Evolutionary conservation across 176 grass and related monocot genomes (phyloP).

Genomic region (Ensete glaucum): DNA sequence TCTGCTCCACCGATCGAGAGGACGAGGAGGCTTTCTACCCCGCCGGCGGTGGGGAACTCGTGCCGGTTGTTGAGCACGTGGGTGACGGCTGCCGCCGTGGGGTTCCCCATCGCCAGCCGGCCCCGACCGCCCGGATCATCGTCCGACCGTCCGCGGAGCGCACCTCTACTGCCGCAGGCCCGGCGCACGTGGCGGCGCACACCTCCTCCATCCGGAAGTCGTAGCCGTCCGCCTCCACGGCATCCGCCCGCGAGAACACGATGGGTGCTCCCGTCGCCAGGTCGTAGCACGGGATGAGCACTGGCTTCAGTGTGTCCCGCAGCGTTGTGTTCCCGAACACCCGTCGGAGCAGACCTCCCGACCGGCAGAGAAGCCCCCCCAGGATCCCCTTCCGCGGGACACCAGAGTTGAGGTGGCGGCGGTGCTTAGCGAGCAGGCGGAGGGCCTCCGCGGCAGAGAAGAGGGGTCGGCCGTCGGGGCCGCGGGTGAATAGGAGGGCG

Average conservation of each 20-base stretch:
- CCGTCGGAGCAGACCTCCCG: not conserved
- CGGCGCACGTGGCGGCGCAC: not conserved
- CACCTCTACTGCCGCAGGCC: not conserved
- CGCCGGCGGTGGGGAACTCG: not conserved
- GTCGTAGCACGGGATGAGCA: not conserved
- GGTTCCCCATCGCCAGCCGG: not conserved
- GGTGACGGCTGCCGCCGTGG: not conserved
- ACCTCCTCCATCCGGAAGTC: not conserved
- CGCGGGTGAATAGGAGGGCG: not conserved
- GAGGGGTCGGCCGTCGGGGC: not conserved
- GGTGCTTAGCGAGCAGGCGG: not conserved
- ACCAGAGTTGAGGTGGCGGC: not conserved
- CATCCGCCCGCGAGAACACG: not conserved
- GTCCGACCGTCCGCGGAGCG: not conserved
- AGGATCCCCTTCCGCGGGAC: not conserved
- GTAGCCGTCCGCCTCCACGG: not conserved
- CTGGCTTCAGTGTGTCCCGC: not conserved
- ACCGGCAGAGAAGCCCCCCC: not conserved
- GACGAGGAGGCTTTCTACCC: not conserved
- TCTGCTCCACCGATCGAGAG: not conserved
- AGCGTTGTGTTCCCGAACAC: not conserved
- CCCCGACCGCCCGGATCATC: not conserved
- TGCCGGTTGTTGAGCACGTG: conserved; percentile 1
- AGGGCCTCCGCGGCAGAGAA: not conserved
- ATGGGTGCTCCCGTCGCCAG: not conserved